Percentiles rank a stretch among this genome's conserved stretches.
phyloP scores from a whole-genome alignment of 768 basidiomycete genomes.

The Hirschioporus abietinus region DNA sequence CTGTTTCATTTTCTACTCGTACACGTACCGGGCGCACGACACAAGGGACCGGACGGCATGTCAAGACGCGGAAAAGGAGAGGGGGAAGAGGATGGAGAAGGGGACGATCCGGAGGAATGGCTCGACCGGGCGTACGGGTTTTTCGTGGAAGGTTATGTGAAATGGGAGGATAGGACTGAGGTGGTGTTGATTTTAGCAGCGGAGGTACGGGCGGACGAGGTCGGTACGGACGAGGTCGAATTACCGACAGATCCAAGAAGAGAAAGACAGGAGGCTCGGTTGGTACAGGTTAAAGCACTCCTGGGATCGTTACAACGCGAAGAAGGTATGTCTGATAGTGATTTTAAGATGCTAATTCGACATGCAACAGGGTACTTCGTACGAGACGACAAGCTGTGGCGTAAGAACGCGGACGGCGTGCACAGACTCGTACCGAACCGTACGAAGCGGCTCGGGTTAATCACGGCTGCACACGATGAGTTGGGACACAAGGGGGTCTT shows the following conservation, averaged over 20 bases:
- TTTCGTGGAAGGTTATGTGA: conserved; percentile 10
- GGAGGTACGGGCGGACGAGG: no score
- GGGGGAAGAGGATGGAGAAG: conserved; percentile 14
- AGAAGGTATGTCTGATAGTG: no score
- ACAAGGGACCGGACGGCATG: conserved; percentile 1
- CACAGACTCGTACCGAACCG: conserved; percentile 17
- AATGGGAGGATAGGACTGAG: no score
- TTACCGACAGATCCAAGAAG: no score
- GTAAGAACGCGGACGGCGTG: conserved; percentile 9
- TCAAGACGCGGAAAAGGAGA: neutral
- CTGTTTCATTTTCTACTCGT: conserved; percentile 5
- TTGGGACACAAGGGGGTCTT: conserved; percentile 17
- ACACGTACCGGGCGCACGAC: neutral
- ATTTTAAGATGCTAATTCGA: neutral
- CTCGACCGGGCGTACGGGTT: conserved; percentile 16
- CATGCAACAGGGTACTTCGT: conserved; percentile 8
- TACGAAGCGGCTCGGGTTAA: conserved; percentile 4
- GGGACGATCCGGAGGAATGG: conserved; percentile 21
- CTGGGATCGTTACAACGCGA: no score
- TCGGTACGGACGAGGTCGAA: no score
- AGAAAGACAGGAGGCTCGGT: no score
- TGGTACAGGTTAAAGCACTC: no score
- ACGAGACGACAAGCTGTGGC: conserved; percentile 13
- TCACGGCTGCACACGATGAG: conserved; percentile 15
- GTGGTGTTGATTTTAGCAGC: no score